phyloP scores from a whole-genome alignment of 768 basidiomycete species.

The Galerina marginata region DNA sequence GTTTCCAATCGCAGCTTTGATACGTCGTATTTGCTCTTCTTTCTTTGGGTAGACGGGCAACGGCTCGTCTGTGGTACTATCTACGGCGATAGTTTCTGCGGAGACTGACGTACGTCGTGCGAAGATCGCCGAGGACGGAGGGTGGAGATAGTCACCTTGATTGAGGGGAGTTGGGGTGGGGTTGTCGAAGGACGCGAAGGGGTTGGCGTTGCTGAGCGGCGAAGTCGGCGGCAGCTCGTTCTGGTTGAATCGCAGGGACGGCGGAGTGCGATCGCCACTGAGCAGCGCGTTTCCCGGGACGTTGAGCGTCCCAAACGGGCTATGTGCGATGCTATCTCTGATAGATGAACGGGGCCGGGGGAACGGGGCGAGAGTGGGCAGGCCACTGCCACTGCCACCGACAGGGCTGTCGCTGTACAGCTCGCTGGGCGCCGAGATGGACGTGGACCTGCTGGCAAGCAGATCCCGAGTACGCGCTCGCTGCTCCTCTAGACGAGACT shows the following conservation, averaged over 20 bases:
- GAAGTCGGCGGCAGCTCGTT: constrained; percentile 67
- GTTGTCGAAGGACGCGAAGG: constrained; percentile 59
- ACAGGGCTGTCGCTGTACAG: constrained; percentile 62
- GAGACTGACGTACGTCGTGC: constrained; percentile 94
- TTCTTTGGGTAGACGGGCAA: constrained; percentile 82
- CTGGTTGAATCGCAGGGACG: constrained; percentile 64
- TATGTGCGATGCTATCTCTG: constrained; percentile 58
- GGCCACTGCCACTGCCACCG: constrained; percentile 30
- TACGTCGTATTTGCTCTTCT: constrained; percentile 82
- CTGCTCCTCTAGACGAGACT: constrained; percentile 85
- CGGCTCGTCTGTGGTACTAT: constrained; percentile 65
- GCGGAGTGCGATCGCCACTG: constrained; percentile 54
- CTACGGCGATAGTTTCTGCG: constrained; percentile 93
- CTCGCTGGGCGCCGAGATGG: constrained; percentile 58
- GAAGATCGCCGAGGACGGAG: constrained; percentile 78
- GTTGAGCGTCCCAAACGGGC: constrained; percentile 81
- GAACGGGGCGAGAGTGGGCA: constrained; percentile 60
- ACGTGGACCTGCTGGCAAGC: constrained; percentile 56
- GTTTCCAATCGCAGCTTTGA: constrained; percentile 83
- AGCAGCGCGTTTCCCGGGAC: constrained; percentile 83
- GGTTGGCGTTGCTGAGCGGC: constrained; percentile 55
- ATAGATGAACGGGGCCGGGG: constrained; percentile 64
- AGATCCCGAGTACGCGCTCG: constrained; percentile 73
- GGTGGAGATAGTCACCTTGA: constrained; percentile 71
- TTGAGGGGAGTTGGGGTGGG: constrained; percentile 52